Conservation (phyloP, 176 grass and related monocot genomes). For the Oryza brachyantha region DNA sequence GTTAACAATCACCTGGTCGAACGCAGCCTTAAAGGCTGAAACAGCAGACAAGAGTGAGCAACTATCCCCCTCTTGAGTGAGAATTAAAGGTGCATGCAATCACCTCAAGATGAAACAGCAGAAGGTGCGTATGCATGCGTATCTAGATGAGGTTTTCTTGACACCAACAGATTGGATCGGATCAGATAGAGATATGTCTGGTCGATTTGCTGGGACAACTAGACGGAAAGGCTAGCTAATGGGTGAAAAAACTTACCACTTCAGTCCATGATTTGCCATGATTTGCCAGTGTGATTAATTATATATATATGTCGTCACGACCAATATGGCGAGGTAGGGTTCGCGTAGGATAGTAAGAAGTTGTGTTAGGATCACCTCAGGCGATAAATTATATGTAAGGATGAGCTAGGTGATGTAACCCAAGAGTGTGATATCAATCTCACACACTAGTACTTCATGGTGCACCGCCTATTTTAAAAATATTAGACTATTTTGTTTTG, state of each 20-base stretch:
- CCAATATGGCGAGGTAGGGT: neutral
- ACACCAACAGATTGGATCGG: constrained; percentile 4
- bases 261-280: neutral
- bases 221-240: neutral
- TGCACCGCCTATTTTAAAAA: too few species aligned
- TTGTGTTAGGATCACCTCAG: neutral
- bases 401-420: too few species aligned
- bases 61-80: neutral
- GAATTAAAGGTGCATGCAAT: neutral
- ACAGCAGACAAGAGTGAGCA: neutral
- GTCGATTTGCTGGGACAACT: neutral
- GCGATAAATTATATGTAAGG: neutral
- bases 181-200: neutral
- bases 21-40: too few species aligned
- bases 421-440: too few species aligned
- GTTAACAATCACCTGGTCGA: too few species aligned
- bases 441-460: too few species aligned
- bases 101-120: neutral
- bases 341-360: neutral
- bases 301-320: neutral
- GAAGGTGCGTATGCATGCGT: neutral
- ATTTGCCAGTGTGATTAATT: neutral
- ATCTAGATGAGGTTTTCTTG: constrained; percentile 10
- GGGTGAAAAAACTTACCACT: neutral
- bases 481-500: too few species aligned